Base-by-base conservation (phyloP, 257 asterid genomes). In the Solanum bukasovii region DNA sequence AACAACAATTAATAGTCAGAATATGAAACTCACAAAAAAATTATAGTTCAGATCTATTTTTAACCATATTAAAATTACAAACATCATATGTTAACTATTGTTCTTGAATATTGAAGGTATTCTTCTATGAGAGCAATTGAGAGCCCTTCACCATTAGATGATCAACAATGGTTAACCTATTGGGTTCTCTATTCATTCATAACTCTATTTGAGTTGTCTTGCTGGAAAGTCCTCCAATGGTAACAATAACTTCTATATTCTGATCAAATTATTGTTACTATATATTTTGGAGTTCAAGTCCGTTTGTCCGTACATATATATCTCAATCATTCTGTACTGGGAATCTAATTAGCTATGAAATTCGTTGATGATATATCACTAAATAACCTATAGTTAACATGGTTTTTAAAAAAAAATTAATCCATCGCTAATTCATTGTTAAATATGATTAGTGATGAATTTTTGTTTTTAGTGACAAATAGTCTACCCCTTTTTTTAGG, bases 161-260 rank as follows among this genome's bases (percentile, higher is more conserved):
- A 96, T 92, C 99, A 94, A 49, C 98, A 96, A 73, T 96, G 98
- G 98, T 93, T 95, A 1, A 96, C 98, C 4, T 96, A 95, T 87
- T 95, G 99, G 99, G 89, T 96, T 92, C 93, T 95, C 6, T 95
- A 95, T 92, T 95, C 98, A 5, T 94, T 95, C 9, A 89, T 93
- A 33, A 89, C 98, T 31, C 90, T 95, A 20, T 94, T 96, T 88
- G 98, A 96, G 94, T 96, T 95, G 29, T 95, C 98, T 2, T 92
- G 84, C 84, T 96, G 98, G 98, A 93, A 93, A 84, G 65, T 96
- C 88, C 98, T 97, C 83, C 95, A 95, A 91, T 96, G 99, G 99
- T 97, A 93, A 56, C 65, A 49, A 49, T 8, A 65, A 38, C 20
- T 21, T 34, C 0, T 35, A 73, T 73, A 34, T 20, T 31, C 6